These are phyloP conservation scores for Neurospora intermedia DNA, from an alignment of 495 filamentous ascomycete species.

Conservation along the genomic window DNA sequence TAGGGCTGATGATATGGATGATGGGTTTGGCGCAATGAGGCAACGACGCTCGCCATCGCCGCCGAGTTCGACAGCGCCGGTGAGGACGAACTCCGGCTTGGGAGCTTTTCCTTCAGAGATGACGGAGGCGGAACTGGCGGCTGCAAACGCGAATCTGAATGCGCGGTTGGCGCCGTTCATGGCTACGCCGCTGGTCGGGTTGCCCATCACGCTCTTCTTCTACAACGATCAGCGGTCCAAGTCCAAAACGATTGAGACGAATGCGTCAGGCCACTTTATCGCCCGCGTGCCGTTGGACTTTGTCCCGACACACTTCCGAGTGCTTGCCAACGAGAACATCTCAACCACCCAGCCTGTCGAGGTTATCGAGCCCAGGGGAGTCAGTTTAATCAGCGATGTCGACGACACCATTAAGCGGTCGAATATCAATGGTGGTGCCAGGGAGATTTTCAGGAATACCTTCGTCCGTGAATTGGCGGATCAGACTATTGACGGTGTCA, in stretches of 20 bases:
- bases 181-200: constrained; percentile 60
- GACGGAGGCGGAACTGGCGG: constrained; percentile 54
- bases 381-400: constrained; percentile 94
- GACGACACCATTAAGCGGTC: constrained; percentile 98
- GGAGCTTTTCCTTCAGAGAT: constrained; percentile 45
- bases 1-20: constrained; percentile 22
- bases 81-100: constrained; percentile 25
- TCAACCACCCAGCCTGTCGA: constrained; percentile 66
- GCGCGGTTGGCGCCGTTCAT: constrained; percentile 80
- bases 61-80: constrained; percentile 20
- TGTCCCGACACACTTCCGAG: constrained; percentile 75
- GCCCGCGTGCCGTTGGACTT: constrained; percentile 73
- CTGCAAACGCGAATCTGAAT: constrained; percentile 80
- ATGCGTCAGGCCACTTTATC: constrained; percentile 79
- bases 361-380: constrained; percentile 65
- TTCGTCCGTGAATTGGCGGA: constrained; percentile 80
- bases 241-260: constrained; percentile 67
- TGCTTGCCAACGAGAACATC: constrained; percentile 77
- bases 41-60: constrained; percentile 10
- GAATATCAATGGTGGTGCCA: constrained; percentile 71
- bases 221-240: constrained; percentile 71
- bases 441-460: constrained; percentile 91
- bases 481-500: constrained; percentile 73
- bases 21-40: constrained; percentile 5
- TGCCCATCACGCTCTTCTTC: constrained; percentile 82